Evolutionary conservation across 1,139 yeast genomes (phyloP), one percentile per base, ranked within the genome.

Genomic region (Blastobotrys raffinosifermentans): DNA sequence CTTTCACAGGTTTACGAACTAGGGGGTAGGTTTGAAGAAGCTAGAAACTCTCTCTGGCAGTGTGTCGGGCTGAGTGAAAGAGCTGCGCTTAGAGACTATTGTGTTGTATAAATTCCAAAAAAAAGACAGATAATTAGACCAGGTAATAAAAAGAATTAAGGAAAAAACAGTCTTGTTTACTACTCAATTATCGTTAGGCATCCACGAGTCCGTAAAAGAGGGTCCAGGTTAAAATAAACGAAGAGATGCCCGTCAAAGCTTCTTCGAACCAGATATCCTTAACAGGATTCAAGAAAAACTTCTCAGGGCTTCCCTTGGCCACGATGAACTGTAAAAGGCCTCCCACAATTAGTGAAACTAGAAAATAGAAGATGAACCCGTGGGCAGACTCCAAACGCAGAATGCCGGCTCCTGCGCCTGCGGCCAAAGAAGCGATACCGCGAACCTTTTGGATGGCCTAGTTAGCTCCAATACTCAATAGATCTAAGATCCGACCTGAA

Each of bases 171-270:
- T 9, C 16, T 2, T 27, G 25, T 29, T n/a, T 22, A 10, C 27
- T n/a, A 23, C 10, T 14, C 26, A 22, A 22, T 21, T n/a, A n/a
- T 10, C 23, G 31, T 35, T 39, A 57, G 33, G 63, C 68, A 34
- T 67, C 69, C 7, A 70, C 67, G 49, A 85, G 62, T 0, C 91
- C 93, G 60, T 75, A 80, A 32, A 80, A 74, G 54, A 85, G 66
- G 47, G 94, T 82, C 95, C 95, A 85, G 69, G 82, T 77, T 80
- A 85, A 80, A 19, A 82, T 67, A 53, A 67, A 85, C 13, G 91
- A 85, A 2, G 89, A 75, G 11, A 81, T 53, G 41, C 78, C 78
- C 26, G 78, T 64, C 13, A 74, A 63, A 4, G 82, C 45, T 11
- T 80, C 76, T 32, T 70, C 75, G 3, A 79, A 37, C 44, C 78